Conservation (phyloP, 2,329 filamentous ascomycete species). For the Botrytis hyacinthi region DNA sequence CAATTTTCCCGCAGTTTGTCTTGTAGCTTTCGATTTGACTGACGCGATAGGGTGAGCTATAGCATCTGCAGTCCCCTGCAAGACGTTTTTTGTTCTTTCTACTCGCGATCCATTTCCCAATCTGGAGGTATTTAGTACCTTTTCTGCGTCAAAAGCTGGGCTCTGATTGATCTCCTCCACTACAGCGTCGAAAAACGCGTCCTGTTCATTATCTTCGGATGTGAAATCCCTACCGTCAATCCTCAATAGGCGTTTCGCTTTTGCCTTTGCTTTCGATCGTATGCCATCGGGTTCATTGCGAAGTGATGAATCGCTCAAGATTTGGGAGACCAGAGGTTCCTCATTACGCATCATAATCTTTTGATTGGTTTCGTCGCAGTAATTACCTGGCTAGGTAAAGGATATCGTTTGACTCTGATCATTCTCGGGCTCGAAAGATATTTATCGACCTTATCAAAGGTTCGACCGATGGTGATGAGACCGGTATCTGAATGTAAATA, state of each 20-base stretch:
- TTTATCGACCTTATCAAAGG: not conserved
- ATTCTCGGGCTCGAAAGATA: not conserved
- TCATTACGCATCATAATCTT: conserved; percentile 3
- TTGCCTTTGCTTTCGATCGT: conserved; percentile 4
- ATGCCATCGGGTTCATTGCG: not conserved
- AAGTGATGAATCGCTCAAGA: not conserved
- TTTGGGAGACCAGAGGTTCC: conserved; percentile 11
- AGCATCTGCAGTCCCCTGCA: conserved; percentile 22
- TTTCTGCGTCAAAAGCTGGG: conserved; percentile 29
- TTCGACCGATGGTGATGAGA: not conserved
- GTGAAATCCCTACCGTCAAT: not conserved
- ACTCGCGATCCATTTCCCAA: conserved; percentile 16
- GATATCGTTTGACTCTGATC: not conserved
- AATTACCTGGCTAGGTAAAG: not conserved
- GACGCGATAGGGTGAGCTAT: conserved; percentile 29
- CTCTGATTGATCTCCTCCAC: conserved; percentile 25
- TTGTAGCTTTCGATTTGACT: conserved; percentile 27
- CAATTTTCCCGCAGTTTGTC: conserved; percentile 28
- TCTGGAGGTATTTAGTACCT: conserved; percentile 24
- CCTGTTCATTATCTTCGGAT: not conserved
- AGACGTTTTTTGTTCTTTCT: conserved; percentile 21
- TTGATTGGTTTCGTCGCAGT: not conserved
- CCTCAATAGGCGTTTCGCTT: not conserved
- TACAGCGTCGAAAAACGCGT: not conserved
- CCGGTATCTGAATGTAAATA: too few relatives aligned